A percentile compares a stretch with the other conserved stretches of the same genome.
Evolutionary conservation across 1,284 basidiomycete genomes (phyloP).

Genomic region (Grifola frondosa): DNA sequence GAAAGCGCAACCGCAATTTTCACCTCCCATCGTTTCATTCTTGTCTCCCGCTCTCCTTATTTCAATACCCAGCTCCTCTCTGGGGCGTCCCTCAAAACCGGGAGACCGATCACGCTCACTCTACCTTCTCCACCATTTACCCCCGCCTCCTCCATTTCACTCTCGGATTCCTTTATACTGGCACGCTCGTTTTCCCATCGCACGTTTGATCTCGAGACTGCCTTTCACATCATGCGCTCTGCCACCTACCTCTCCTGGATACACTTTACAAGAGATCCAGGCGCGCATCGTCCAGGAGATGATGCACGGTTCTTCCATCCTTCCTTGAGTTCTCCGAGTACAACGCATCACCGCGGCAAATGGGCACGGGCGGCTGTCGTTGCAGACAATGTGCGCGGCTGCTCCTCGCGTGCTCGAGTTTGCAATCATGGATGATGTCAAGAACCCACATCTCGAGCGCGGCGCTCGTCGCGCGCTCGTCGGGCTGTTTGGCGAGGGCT

Average conservation of each 20-base stretch:
- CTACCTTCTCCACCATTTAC: constrained; percentile 94
- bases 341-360: constrained; percentile 63
- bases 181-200: constrained; percentile 91
- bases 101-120: constrained; percentile 58
- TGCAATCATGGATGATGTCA: constrained; percentile 70
- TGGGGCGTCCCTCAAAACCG: constrained; percentile 39
- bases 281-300: constrained; percentile 83
- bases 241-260: constrained; percentile 83
- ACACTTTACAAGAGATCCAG: constrained; percentile 78
- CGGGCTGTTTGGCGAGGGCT: constrained; percentile 81
- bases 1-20: constrained; percentile 80
- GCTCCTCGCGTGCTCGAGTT: constrained; percentile 83
- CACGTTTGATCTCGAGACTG: constrained; percentile 89
- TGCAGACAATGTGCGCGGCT: constrained; percentile 76
- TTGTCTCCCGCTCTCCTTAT: constrained; percentile 87
- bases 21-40: constrained; percentile 90
- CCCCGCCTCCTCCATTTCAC: constrained; percentile 94
- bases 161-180: constrained; percentile 92
- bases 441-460: constrained; percentile 67
- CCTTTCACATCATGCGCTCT: constrained; percentile 86
- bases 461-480: constrained; percentile 75
- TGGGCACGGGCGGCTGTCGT: constrained; percentile 78
- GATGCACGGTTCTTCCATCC: constrained; percentile 83
- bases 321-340: constrained; percentile 77
- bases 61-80: constrained; percentile 77